Conservation (phyloP, 768 basidiomycete species). For the Tulasnella sp. region DNA sequence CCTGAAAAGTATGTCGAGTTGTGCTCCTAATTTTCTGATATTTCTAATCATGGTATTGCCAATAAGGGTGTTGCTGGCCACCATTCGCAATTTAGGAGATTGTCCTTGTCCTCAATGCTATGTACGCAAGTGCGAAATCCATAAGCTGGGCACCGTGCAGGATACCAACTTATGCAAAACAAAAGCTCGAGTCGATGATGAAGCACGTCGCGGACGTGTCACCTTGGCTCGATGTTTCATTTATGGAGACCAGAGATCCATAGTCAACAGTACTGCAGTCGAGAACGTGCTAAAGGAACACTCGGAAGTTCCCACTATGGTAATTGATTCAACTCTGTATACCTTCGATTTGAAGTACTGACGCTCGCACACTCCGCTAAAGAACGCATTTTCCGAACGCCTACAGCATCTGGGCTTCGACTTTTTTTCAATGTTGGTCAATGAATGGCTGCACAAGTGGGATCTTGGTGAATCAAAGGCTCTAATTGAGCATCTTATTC, state of each 20-base stretch:
- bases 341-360: neutral
- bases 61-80: slow-evolving; percentile 17
- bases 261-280: neutral
- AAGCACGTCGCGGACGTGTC: neutral
- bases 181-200: neutral
- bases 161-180: neutral
- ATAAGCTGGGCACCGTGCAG: neutral
- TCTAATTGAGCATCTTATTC: slow-evolving; percentile 42
- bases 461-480: slow-evolving; percentile 44
- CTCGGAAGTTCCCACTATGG: slow-evolving; percentile 17
- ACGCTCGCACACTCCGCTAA: neutral
- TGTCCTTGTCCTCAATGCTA: slow-evolving; percentile 40
- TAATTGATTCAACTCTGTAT: slow-evolving; percentile 11
- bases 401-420: slow-evolving; percentile 35
- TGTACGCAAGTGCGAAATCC: slow-evolving; percentile 31
- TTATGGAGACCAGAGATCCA: slow-evolving; percentile 13
- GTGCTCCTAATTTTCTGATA: too few species aligned
- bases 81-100: slow-evolving; percentile 11
- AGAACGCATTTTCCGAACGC: slow-evolving; percentile 40
- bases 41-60: neutral
- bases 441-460: slow-evolving; percentile 45
- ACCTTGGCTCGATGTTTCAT: neutral
- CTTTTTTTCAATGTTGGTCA: slow-evolving; percentile 35
- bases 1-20: slow-evolving; percentile 40
- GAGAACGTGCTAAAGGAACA: slow-evolving; percentile 24